Conservation (phyloP, 2,329 filamentous ascomycete genomes). For the Fusarium udum region DNA sequence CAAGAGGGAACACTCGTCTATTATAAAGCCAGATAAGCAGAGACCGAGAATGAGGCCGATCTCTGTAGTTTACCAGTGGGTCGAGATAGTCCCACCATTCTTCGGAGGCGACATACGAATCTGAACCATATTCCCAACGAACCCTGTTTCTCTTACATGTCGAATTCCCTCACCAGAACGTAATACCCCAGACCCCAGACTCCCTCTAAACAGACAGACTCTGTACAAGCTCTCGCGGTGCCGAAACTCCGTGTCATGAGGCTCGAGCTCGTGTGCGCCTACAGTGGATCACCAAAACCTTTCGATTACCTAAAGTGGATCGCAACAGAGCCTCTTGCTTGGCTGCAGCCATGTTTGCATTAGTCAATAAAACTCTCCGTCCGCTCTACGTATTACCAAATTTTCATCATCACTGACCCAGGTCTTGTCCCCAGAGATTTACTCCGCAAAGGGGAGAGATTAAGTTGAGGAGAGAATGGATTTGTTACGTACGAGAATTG, state of each 20-base stretch:
- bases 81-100: slow-evolving; percentile 14
- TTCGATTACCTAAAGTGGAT: slow-evolving; percentile 35
- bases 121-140: not conserved
- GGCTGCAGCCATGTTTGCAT: slow-evolving; percentile 32
- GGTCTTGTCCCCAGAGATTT: slow-evolving; percentile 26
- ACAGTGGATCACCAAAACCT: slow-evolving; percentile 16
- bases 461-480: slow-evolving; percentile 32
- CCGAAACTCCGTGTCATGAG: slow-evolving; percentile 33
- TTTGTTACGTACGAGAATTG: slow-evolving; percentile 28
- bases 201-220: not conserved
- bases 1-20: slow-evolving; percentile 3
- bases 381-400: not conserved
- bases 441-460: slow-evolving; percentile 35
- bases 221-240: not conserved
- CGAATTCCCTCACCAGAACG: slow-evolving; percentile 24
- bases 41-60: slow-evolving; percentile 36
- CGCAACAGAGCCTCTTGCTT: slow-evolving; percentile 34
- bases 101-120: slow-evolving; percentile 1
- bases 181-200: slow-evolving; percentile 32
- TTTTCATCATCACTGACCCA: not conserved
- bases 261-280: slow-evolving; percentile 18
- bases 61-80: slow-evolving; percentile 23
- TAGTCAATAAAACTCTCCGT: slow-evolving; percentile 34
- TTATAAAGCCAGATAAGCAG: slow-evolving; percentile 14
- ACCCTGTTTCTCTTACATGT: slow-evolving; percentile 25